Conservation (phyloP, 805 yeast genomes). For the Candida qinlingensis region DNA sequence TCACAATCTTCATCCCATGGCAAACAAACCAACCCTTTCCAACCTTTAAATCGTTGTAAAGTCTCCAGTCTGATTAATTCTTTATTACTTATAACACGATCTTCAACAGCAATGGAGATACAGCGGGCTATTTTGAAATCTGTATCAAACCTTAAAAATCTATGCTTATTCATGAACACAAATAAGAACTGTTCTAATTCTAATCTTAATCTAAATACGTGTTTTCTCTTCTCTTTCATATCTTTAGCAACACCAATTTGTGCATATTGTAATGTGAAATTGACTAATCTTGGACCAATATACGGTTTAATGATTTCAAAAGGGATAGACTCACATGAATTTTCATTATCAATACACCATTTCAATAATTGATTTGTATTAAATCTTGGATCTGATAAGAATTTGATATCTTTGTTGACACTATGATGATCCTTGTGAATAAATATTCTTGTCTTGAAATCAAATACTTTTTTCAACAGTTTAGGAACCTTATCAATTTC, state of each 20-base stretch:
- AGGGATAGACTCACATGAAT: conserved; percentile 1
- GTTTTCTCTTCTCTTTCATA: neutral
- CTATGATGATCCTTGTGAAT: neutral
- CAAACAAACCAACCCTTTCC: conserved; percentile 7
- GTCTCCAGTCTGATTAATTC: neutral
- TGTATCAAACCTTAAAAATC: conserved; percentile 3
- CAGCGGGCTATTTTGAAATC: conserved; percentile 6
- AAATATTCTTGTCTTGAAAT: conserved; percentile 1
- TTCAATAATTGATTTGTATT: neutral
- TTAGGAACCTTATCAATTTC: neutral
- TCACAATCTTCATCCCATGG: conserved; percentile 9
- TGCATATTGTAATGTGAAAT: conserved; percentile 9
- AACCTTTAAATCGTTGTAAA: conserved; percentile 4
- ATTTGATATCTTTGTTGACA: neutral
- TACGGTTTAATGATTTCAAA: conserved; percentile 4
- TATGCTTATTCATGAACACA: neutral
- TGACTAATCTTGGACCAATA: conserved; percentile 3
- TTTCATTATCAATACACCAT: neutral
- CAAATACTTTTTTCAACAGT: neutral
- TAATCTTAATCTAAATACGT: conserved; percentile 7
- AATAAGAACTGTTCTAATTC: conserved; percentile 11
- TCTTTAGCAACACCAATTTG: conserved; percentile 9
- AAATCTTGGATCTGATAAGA: conserved; percentile 3
- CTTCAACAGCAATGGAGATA: conserved; percentile 5
- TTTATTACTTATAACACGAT: conserved; percentile 2